A percentile compares a stretch with the other conserved stretches of the same genome.
phyloP scores from a whole-genome alignment of 176 grass and related monocot genomes.

The Triticum turgidum region DNA sequence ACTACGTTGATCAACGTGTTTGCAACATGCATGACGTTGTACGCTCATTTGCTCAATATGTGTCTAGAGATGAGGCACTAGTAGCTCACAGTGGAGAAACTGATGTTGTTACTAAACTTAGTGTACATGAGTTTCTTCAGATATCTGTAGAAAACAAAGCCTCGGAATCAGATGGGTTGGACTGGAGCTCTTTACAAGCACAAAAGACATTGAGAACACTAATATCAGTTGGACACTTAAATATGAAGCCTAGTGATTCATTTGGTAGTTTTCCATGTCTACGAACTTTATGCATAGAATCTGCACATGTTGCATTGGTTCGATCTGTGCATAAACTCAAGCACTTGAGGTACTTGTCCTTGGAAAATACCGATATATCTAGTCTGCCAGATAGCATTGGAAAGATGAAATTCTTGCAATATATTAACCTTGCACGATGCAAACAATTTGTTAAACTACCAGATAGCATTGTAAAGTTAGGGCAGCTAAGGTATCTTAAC shows the following conservation, averaged over 20 bases:
- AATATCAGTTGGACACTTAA: slow-evolving; percentile 19
- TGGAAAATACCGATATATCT: background rate
- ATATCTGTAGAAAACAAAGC: no score
- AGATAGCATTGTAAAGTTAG: background rate
- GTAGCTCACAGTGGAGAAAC: background rate
- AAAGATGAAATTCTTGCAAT: slow-evolving; percentile 21
- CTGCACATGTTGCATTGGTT: background rate
- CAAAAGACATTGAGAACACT: slow-evolving; percentile 20
- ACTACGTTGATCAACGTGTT: rapidly evolving
- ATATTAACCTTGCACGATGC: background rate
- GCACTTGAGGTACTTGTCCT: slow-evolving; percentile 29
- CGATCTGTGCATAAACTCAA: slow-evolving; percentile 1
- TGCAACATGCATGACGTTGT: slow-evolving; percentile 46
- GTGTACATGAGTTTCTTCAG: background rate
- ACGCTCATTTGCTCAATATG: slow-evolving; percentile 20
- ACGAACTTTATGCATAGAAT: background rate
- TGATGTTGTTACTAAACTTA: background rate
- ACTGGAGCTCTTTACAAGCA: background rate
- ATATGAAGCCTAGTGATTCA: background rate
- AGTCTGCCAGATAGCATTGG: slow-evolving; percentile 10
- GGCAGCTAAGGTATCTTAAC: background rate
- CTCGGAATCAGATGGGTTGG: background rate
- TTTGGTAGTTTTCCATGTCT: background rate
- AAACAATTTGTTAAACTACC: background rate
- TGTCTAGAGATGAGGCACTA: slow-evolving; percentile 19